These are phyloP conservation scores for Plantago rigida DNA, from an alignment of 305 asterid genomes.

Conservation along the genomic window DNA sequence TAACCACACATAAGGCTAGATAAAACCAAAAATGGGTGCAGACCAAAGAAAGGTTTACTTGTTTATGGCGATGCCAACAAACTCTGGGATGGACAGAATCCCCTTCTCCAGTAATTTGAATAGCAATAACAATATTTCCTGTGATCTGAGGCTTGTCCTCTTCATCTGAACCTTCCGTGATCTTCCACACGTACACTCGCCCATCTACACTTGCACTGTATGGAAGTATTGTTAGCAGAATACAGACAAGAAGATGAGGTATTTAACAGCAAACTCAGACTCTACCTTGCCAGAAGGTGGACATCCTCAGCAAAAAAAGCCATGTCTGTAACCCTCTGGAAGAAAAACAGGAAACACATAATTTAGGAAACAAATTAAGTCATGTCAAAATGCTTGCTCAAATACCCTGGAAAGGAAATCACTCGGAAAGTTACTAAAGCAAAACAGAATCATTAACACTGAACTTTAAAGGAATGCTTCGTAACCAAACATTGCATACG, in stretches of 20 bases:
- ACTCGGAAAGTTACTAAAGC: not conserved
- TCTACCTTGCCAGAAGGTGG: conserved; percentile 85
- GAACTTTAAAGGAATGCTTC: not conserved
- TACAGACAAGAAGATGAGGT: conserved; percentile 20
- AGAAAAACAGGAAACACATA: conserved; percentile 21
- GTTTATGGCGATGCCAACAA: conserved; percentile 96
- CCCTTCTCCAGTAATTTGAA: conserved; percentile 70
- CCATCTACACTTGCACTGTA: conserved; percentile 90
- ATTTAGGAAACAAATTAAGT: conserved; percentile 21
- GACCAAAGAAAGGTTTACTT: conserved; percentile 37
- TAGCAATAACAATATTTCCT: conserved; percentile 57
- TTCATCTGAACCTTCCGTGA: conserved; percentile 80
- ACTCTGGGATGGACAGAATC: conserved; percentile 81
- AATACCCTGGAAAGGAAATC: conserved; percentile 2
- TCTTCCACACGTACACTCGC: conserved; percentile 81
- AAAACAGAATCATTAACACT: not conserved
- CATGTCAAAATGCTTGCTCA: conserved; percentile 2
- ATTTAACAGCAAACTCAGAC: conserved; percentile 14
- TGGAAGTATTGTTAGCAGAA: conserved; percentile 24
- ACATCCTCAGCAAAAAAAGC: conserved; percentile 96
- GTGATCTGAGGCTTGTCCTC: conserved; percentile 84
- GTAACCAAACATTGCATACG: not conserved
- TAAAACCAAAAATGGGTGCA: conserved; percentile 11
- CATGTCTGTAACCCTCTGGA: conserved; percentile 96
- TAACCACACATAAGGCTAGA: conserved; percentile 4